Conservation (phyloP, 768 basidiomycete species). For the Mycena pura region DNA sequence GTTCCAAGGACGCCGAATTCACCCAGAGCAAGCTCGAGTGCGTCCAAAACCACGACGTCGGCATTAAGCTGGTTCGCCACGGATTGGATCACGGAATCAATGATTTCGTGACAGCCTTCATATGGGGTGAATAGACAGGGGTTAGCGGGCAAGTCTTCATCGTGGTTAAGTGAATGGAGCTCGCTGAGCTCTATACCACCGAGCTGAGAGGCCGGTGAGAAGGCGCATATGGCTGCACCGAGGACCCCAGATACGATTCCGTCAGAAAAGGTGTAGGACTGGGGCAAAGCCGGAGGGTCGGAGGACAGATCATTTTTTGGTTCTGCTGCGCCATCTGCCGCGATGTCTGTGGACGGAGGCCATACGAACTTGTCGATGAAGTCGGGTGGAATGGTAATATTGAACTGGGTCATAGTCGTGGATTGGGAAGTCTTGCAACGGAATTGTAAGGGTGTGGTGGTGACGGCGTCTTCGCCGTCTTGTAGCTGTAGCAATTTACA, state of each 20-base stretch:
- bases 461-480: not conserved
- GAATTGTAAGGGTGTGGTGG: not conserved
- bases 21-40: conserved; percentile 23
- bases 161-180: not conserved
- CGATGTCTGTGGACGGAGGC: not conserved
- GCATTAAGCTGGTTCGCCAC: conserved; percentile 8
- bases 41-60: conserved; percentile 23
- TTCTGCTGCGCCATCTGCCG: too few relatives aligned
- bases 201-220: not conserved
- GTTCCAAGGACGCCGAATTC: conserved; percentile 20
- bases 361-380: not conserved
- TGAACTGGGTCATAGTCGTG: too few relatives aligned
- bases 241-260: not conserved
- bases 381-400: not conserved
- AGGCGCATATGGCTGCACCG: not conserved
- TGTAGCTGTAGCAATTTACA: not conserved
- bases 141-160: not conserved
- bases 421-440: not conserved
- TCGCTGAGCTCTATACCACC: not conserved
- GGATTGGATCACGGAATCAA: conserved; percentile 15
- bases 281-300: not conserved
- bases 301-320: not conserved
- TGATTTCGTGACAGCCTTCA: conserved; percentile 8
- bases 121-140: conserved; percentile 5
- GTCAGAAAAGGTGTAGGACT: not conserved